A percentile compares a stretch with the other conserved stretches of the same genome.
Evolutionary conservation across 1,139 yeast genomes (phyloP).

Genomic region (Pichia sp.): DNA sequence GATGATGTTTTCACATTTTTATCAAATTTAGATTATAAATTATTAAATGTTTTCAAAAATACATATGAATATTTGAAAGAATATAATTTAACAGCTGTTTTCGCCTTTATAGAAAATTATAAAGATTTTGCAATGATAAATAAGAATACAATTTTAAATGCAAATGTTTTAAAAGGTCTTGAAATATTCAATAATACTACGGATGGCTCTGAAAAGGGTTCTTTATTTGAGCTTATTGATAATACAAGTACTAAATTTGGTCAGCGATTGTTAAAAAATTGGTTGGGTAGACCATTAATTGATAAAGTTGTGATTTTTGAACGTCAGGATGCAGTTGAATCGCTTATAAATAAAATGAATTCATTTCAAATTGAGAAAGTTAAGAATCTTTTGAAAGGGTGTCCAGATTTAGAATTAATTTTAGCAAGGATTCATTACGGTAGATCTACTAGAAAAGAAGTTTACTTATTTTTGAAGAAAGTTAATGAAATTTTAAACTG

Average conservation of each 20-base stretch:
- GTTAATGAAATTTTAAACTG: slow-evolving; percentile 37
- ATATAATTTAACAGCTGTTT: slow-evolving; percentile 53
- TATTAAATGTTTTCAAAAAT: slow-evolving; percentile 38
- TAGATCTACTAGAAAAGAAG: slow-evolving; percentile 57
- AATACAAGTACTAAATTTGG: slow-evolving; percentile 80
- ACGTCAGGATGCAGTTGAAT: slow-evolving; percentile 60
- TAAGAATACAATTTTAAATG: slow-evolving; percentile 57
- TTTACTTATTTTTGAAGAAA: slow-evolving; percentile 51
- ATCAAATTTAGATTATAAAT: slow-evolving; percentile 3
- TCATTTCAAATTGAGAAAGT: slow-evolving; percentile 44
- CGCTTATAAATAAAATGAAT: slow-evolving; percentile 33
- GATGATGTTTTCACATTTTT: slow-evolving; percentile 16
- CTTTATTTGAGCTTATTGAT: slow-evolving; percentile 71
- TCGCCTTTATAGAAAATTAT: slow-evolving; percentile 47
- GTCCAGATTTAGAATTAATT: slow-evolving; percentile 64
- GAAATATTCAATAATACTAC: slow-evolving; percentile 70
- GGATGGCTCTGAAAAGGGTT: slow-evolving; percentile 51
- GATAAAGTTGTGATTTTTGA: slow-evolving; percentile 46
- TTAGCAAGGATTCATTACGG: slow-evolving; percentile 66
- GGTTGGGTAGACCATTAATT: slow-evolving; percentile 72
- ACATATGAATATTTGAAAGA: slow-evolving; percentile 52
- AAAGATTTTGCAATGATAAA: slow-evolving; percentile 44
- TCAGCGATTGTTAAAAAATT: slow-evolving; percentile 51
- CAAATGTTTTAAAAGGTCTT: slow-evolving; percentile 59
- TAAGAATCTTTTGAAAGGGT: slow-evolving; percentile 37